Evolutionary conservation across 768 basidiomycete genomes (phyloP), one percentile per base, ranked within the genome.

Genomic region (Rhizopogon vinicolor): DNA sequence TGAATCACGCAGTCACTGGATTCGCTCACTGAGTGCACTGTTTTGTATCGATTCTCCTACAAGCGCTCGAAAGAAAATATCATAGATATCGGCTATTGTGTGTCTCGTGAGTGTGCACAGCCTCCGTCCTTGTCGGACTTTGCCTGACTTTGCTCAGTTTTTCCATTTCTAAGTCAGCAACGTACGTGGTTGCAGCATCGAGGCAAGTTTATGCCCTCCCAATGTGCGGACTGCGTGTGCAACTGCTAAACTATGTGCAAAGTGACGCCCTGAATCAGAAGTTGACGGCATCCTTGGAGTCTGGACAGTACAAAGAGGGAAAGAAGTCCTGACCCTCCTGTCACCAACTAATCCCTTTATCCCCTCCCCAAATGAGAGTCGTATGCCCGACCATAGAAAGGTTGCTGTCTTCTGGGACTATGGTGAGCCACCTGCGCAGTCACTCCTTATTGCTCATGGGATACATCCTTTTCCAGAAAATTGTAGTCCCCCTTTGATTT

Each of bases 391-490:
- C 58, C 63, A 63, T 22, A 56, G 64, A 40, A 64, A 70, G 29
- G 78, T 80, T 48, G 77, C 76, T 48, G 71, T 80, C 41, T 80
- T 72, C 33, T 71, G 70, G 70, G 70, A 71, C 56, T 71, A 73
- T 43, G 70, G 70, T 71, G 41, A 29, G 70, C 59, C 44, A 16
- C 44, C 19, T 16, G 14, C 31, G 7, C 44, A 14, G 22, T 14
- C 1, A 1, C 40, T 28, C n/a, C 29, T 31, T 14, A 59, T 59
- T 44, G 55, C 57, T 49, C 35, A 49, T 49, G 35, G 3, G 18
- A 13, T 48, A 33, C 18, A 28, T 46, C 9, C 8, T 60, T 19
- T 65, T 65, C 60, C 64, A 58, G 74, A 77, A 29, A 72, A 70
- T 25, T 63, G 68, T 16, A 61, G 35, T 58, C 71, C 54, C 1